Evolutionary conservation across 2,329 filamentous ascomycete species (phyloP).

Genomic region (Davidsoniella neocaledoniae): DNA sequence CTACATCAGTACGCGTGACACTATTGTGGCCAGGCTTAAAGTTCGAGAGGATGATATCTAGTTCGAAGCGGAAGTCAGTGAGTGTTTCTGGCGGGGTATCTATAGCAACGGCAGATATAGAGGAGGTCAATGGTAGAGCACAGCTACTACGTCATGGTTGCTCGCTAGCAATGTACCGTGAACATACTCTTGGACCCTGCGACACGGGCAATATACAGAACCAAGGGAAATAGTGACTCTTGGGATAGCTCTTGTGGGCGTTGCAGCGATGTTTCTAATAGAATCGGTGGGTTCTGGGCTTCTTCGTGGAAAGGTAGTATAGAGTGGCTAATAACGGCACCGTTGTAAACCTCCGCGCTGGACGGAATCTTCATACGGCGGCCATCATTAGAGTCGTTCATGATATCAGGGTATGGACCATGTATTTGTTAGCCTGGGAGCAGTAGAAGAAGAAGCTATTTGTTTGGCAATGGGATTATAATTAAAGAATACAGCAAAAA

Average conservation of each 20-base stretch:
- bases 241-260: conserved; percentile 64
- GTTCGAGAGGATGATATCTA: conserved; percentile 84
- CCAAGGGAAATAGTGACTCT: conserved; percentile 50
- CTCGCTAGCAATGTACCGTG: conserved; percentile 7
- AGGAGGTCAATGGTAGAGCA: not conserved
- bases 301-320: conserved; percentile 27
- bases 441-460: no score
- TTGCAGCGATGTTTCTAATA: conserved; percentile 74
- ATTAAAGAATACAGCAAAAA: not conserved
- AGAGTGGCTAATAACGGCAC: conserved; percentile 6
- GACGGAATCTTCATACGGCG: conserved; percentile 6
- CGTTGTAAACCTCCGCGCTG: conserved; percentile 3
- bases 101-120: not conserved
- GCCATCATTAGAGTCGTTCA: not conserved
- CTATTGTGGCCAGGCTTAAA: conserved; percentile 79
- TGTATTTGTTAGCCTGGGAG: no score
- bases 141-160: not conserved
- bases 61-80: not conserved
- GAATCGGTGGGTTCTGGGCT: conserved; percentile 63
- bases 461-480: not conserved
- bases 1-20: conserved; percentile 73
- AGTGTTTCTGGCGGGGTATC: not conserved
- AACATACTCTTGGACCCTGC: conserved; percentile 69
- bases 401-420: not conserved
- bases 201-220: conserved; percentile 83